Conservation (phyloP, 1,284 basidiomycete genomes). For the Heterobasidion occidentale region DNA sequence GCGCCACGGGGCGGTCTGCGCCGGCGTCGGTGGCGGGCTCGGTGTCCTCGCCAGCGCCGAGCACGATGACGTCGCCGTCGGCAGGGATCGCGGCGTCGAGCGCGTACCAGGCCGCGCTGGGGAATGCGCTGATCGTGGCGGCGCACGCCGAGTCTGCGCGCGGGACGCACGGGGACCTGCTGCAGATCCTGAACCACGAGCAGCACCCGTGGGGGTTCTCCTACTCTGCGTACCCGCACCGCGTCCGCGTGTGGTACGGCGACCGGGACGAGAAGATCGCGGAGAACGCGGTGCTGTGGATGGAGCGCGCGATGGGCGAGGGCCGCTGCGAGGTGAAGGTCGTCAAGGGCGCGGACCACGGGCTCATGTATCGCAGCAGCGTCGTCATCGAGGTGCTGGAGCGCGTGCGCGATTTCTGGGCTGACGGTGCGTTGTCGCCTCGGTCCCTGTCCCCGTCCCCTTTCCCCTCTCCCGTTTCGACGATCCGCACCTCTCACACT, state of each 20-base stretch:
- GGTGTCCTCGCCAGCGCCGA: conserved; percentile 26
- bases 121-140: conserved; percentile 84
- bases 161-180: conserved; percentile 85
- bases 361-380: conserved; percentile 83
- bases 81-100: conserved; percentile 27
- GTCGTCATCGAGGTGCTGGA: conserved; percentile 89
- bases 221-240: conserved; percentile 69
- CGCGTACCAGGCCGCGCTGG: conserved; percentile 62
- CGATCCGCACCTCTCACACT: too few species aligned
- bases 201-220: conserved; percentile 82
- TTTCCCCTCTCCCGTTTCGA: background rate
- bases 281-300: conserved; percentile 82
- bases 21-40: conserved; percentile 39
- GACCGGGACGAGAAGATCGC: conserved; percentile 90
- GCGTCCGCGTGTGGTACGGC: conserved; percentile 90
- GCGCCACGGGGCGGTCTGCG: conserved; percentile 23
- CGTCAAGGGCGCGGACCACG: conserved; percentile 84
- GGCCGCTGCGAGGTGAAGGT: conserved; percentile 73
- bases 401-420: conserved; percentile 54
- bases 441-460: background rate
- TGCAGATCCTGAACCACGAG: conserved; percentile 86
- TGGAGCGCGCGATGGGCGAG: conserved; percentile 80
- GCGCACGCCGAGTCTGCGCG: conserved; percentile 91
- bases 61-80: conserved; percentile 13
- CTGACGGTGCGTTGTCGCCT: conserved; percentile 17